phyloP scores from a whole-genome alignment of 331 rosid species.

The Acacia concinna region DNA sequence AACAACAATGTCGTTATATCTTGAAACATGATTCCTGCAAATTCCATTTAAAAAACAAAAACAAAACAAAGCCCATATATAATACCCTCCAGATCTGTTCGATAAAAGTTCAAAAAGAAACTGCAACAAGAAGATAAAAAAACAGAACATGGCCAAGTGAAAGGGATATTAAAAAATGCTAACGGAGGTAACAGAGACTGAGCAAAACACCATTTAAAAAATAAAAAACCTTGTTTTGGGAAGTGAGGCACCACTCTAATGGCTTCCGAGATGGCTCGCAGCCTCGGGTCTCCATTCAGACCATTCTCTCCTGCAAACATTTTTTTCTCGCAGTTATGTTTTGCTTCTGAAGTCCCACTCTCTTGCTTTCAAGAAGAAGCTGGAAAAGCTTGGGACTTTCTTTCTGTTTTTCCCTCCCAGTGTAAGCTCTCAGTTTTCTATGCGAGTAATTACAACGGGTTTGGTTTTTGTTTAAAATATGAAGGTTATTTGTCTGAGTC shows the following conservation, averaged over 20 bases:
- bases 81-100: slow-evolving; percentile 34
- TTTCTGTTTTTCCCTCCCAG: slow-evolving; percentile 31
- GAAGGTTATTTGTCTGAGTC: not conserved
- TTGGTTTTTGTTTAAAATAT: slow-evolving; percentile 6
- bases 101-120: slow-evolving; percentile 33
- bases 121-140: not conserved
- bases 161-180: not conserved
- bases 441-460: not conserved
- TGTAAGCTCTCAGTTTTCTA: not conserved
- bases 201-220: not conserved
- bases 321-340: not conserved
- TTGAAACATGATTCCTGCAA: slow-evolving; percentile 91
- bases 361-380: not conserved
- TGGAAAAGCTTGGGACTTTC: not conserved
- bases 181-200: not conserved
- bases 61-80: not conserved
- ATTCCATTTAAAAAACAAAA: not conserved
- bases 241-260: slow-evolving; percentile 96
- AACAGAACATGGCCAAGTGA: not conserved
- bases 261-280: slow-evolving; percentile 79
- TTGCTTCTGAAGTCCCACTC: not conserved
- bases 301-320: slow-evolving; percentile 98
- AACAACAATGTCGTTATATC: slow-evolving; percentile 97
- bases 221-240: slow-evolving; percentile 74
- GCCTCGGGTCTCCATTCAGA: slow-evolving; percentile 92